A percentile compares a stretch with the other conserved stretches of the same genome.
Evolutionary conservation across 2,329 filamentous ascomycete genomes (phyloP).

Genomic region (Mollisia scopiformis): DNA sequence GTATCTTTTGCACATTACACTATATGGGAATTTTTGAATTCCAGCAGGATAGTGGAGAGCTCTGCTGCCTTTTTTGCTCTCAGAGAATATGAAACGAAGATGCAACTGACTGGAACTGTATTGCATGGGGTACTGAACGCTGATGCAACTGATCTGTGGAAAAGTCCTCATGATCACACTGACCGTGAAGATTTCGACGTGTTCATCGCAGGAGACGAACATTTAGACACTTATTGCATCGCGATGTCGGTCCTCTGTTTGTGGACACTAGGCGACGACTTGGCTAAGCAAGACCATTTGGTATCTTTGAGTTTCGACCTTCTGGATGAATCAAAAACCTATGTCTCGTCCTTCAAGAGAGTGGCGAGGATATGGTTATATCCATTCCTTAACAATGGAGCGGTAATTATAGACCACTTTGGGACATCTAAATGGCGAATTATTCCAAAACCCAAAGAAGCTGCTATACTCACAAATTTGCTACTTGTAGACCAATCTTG

Average conservation of each 20-base stretch:
- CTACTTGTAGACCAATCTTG: too few relatives aligned
- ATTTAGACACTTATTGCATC: neutral
- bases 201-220: neutral
- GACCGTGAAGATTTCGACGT: neutral
- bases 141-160: neutral
- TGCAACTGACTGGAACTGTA: neutral
- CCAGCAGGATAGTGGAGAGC: neutral
- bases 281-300: neutral
- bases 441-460: too few relatives aligned
- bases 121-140: neutral
- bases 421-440: too few relatives aligned
- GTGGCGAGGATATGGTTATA: too few relatives aligned
- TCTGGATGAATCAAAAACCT: too few relatives aligned
- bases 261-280: neutral
- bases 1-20: constrained; percentile 12
- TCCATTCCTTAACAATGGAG: too few relatives aligned
- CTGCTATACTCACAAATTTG: too few relatives aligned
- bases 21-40: constrained; percentile 3
- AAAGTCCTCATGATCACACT: neutral
- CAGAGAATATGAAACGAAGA: neutral
- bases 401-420: too few relatives aligned
- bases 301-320: neutral
- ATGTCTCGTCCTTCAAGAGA: too few relatives aligned
- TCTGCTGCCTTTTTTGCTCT: neutral
- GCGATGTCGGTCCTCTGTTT: neutral